Evolutionary conservation across 164 flowering plant species (phyloP).

Genomic region (Stephania cephalantha): DNA sequence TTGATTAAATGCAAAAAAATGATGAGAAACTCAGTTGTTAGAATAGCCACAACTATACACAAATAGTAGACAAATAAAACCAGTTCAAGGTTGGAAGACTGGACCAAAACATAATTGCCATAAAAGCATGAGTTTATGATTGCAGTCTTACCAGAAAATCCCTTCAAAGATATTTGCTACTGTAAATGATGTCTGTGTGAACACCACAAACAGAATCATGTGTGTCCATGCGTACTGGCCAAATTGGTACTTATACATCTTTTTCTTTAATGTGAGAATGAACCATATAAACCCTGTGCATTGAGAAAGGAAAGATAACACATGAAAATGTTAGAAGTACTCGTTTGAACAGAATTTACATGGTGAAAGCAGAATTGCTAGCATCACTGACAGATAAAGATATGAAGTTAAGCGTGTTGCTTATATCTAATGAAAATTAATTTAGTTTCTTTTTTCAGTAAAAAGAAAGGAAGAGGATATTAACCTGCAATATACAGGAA

Average conservation of each 20-base stretch:
- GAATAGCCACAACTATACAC: background rate
- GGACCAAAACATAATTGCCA: background rate
- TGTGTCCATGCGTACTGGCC: conserved; percentile 99
- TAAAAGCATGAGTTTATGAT: background rate
- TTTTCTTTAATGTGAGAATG: conserved; percentile 89
- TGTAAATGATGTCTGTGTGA: conserved; percentile 82
- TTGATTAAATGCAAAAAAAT: background rate
- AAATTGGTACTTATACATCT: conserved; percentile 98
- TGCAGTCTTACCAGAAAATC: conserved; percentile 71
- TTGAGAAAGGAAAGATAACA: background rate
- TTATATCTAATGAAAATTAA: background rate
- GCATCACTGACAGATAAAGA: background rate
- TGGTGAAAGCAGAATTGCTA: background rate
- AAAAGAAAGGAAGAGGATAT: conserved; percentile 10
- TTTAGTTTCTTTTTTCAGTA: too few relatives aligned
- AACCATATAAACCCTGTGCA: conserved; percentile 90
- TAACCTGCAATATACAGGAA: conserved; percentile 84
- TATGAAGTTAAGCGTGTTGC: background rate
- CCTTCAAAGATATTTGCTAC: conserved; percentile 97
- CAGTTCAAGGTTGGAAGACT: background rate
- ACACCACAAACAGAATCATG: conserved; percentile 96
- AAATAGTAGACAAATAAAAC: background rate
- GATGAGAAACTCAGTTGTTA: conserved; percentile 6
- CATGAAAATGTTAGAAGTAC: background rate
- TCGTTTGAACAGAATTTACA: background rate